Evolutionary conservation across 148 eudicot genomes (phyloP).

Genomic region (Cornus kousa): DNA sequence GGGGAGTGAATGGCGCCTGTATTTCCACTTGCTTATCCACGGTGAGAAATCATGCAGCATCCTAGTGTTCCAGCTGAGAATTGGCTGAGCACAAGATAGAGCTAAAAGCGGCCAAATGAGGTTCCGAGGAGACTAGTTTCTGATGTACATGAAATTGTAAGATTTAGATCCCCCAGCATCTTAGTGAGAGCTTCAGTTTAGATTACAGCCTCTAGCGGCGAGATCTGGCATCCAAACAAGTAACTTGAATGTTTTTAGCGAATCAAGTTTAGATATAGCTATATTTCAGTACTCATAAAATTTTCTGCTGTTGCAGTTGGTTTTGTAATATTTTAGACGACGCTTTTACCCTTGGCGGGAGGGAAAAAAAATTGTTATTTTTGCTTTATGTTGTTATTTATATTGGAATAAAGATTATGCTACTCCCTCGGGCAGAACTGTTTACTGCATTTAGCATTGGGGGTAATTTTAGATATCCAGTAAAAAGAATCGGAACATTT

Average conservation of each 20-base stretch:
- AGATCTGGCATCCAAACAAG: not conserved
- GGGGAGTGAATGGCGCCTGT: not conserved
- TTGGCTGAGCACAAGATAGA: not conserved
- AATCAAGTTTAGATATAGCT: not conserved
- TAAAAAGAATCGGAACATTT: no score
- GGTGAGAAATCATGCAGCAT: not conserved
- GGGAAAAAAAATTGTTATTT: not conserved
- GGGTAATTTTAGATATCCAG: no score
- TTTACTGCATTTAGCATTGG: no score
- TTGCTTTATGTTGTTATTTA: not conserved
- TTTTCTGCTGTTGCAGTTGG: not conserved
- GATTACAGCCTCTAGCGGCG: not conserved
- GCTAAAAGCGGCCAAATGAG: not conserved
- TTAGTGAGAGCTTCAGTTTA: not conserved
- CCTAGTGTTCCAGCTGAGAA: not conserved
- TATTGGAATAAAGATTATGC: not conserved
- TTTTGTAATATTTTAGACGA: not conserved
- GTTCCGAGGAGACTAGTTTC: not conserved
- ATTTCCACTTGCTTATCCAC: not conserved
- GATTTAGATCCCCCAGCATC: not conserved
- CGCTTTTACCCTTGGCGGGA: not conserved
- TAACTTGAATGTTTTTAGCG: no score
- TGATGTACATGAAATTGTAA: not conserved
- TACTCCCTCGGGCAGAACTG: not conserved
- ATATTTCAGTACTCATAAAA: not conserved